Evolutionary conservation across 2,329 filamentous ascomycete species (phyloP).

Genomic region (Pseudopyrenochaeta lycopersici): DNA sequence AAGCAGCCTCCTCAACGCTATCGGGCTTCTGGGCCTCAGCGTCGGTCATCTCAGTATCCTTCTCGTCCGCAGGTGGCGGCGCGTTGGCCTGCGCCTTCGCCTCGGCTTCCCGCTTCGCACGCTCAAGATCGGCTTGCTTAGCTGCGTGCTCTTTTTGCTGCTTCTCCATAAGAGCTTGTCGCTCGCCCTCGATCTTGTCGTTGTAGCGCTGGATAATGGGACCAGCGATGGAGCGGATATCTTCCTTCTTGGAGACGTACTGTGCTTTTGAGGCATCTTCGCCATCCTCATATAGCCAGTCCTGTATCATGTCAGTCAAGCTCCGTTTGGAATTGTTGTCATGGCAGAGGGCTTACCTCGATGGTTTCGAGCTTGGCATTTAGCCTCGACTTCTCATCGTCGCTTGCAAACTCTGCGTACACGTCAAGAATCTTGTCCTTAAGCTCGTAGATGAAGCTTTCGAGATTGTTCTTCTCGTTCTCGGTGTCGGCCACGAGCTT

Average conservation of each 20-base stretch:
- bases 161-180: slow-evolving; percentile 72
- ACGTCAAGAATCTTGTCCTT: slow-evolving; percentile 94
- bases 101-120: slow-evolving; percentile 80
- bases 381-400: slow-evolving; percentile 91
- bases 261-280: slow-evolving; percentile 93
- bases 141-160: slow-evolving; percentile 73
- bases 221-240: slow-evolving; percentile 88
- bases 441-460: slow-evolving; percentile 96
- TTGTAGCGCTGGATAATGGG: slow-evolving; percentile 94
- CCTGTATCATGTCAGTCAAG: slow-evolving; percentile 62
- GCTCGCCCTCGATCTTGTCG: slow-evolving; percentile 90
- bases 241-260: slow-evolving; percentile 94
- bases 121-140: slow-evolving; percentile 73
- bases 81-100: slow-evolving; percentile 64
- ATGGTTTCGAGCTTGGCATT: slow-evolving; percentile 81
- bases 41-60: slow-evolving; percentile 69
- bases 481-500: slow-evolving; percentile 98
- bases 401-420: slow-evolving; percentile 86
- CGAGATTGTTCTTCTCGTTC: slow-evolving; percentile 99
- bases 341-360: slow-evolving; percentile 75
- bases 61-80: slow-evolving; percentile 34
- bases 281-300: slow-evolving; percentile 98
- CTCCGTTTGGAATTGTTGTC: background rate
- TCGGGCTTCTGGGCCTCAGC: slow-evolving; percentile 56
- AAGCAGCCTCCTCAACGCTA: slow-evolving; percentile 48